Evolutionary conservation across 306 rosid genomes (phyloP).

Genomic region (Heteromeles arbutifolia): DNA sequence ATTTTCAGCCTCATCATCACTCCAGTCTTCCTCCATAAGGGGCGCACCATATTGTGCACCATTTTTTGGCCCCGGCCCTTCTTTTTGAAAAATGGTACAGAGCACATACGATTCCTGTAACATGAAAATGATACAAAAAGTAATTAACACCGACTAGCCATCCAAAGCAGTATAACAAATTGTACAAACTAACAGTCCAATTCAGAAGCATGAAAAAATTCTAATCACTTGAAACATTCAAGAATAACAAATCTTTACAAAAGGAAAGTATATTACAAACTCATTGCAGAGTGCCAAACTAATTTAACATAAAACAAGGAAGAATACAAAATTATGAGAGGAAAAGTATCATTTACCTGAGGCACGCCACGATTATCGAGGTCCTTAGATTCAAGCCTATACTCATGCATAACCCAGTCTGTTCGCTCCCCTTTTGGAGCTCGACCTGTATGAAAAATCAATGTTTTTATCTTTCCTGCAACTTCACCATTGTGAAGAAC

Average conservation of each 20-base stretch:
- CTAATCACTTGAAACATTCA: background rate
- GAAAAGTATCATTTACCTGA: constrained; percentile 39
- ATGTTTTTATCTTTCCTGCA: constrained; percentile 59
- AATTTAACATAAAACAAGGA: background rate
- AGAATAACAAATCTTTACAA: background rate
- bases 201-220: background rate
- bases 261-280: background rate
- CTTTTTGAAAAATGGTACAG: constrained; percentile 52
- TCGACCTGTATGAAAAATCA: constrained; percentile 54
- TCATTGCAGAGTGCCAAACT: background rate
- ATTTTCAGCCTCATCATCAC: constrained; percentile 31
- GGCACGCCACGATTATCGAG: constrained; percentile 20
- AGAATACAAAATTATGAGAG: background rate
- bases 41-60: constrained; percentile 63
- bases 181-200: background rate
- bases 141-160: background rate
- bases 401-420: constrained; percentile 91
- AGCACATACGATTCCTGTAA: constrained; percentile 61
- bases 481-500: constrained; percentile 21
- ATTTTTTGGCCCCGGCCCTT: constrained; percentile 66
- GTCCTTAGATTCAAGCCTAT: constrained; percentile 44
- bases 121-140: constrained; percentile 6
- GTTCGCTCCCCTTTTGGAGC: constrained; percentile 60
- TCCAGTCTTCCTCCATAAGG: constrained; percentile 64
- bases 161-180: background rate